Base-by-base conservation (phyloP, 1,139 yeast genomes). In the Suhomyces anneliseae region DNA sequence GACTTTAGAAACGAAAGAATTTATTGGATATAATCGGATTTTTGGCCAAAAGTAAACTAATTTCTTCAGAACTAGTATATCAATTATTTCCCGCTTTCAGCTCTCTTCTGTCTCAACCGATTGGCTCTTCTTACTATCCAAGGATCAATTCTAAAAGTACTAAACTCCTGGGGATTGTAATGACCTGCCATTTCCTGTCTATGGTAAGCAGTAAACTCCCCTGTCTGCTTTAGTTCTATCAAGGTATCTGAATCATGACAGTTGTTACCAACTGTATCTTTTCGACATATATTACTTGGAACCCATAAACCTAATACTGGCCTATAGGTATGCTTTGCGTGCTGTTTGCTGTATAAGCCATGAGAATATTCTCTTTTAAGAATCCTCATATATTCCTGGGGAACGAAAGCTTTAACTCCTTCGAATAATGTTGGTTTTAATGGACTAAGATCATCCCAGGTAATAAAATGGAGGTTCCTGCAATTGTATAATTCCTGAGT, bases 401-500 rank as follows among this genome's bases (percentile, higher is more conserved):
- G 88, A 24, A 82, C 73, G 41, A 64, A 69, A 0, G 81, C 78
- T 31, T 60, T 55, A 2, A 65, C 74, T 6, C 87, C 87, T 58
- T 82, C 87, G 56, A 78, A 82, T 24, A 66, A 54, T 0, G 84
- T 75, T 11, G 69, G 64, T 6, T 60, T 55, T 54, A 82, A 62
- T 1, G 82, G 82, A 2, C 63, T 54, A 15, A 82, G 54, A 49
- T 80, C 81, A 6, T 69, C 66, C 11, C 76, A 54, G 2, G 65
- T 58, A 52, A 69, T 76, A 51, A 72, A 80, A 57, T 83, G 87
- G 46, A 72, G 61, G 58, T 82, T 79, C 51, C 81, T 74, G 58
- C 87, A 82, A 54, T 79, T 79, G 54, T 65, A 72, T 8, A 80
- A 51, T 33, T 61, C 50, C 29, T 59, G 54, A 12, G 44, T 33